A percentile compares a stretch with the other conserved stretches of the same genome.
These are phyloP conservation scores for Ogataea degrootiae DNA, from an alignment of 805 yeast species.

Conservation along the genomic window DNA sequence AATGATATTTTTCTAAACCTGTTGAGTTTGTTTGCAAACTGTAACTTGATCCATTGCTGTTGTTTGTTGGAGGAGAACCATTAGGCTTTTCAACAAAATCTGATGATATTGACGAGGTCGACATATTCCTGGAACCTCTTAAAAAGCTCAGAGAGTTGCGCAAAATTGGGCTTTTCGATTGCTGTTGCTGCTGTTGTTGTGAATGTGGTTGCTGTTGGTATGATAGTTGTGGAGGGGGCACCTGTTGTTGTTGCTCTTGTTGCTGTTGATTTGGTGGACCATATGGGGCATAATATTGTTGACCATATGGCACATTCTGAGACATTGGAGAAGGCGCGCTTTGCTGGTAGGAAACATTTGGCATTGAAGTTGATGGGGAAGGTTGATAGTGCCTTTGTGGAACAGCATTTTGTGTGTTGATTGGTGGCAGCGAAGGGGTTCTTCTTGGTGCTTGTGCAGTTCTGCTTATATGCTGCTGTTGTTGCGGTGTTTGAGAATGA, in stretches of 20 bases:
- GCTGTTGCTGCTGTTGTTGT: conserved; percentile 8
- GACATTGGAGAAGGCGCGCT: not conserved
- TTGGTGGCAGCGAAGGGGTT: conserved; percentile 20
- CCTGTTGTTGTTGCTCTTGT: conserved; percentile 3
- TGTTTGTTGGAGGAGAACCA: not conserved
- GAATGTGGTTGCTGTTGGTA: conserved; percentile 9
- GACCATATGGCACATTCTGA: not conserved
- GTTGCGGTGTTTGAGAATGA: not conserved
- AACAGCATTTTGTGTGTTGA: conserved; percentile 20
- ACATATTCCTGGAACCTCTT: conserved; percentile 25
- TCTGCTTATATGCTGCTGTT: not conserved
- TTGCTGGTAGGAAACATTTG: not conserved
- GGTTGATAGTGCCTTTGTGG: conserved; percentile 16
- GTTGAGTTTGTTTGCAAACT: conserved; percentile 2
- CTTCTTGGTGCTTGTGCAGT: conserved; percentile 3
- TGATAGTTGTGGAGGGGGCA: conserved; percentile 3
- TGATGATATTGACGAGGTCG: conserved; percentile 19
- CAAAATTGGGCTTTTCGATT: conserved; percentile 30
- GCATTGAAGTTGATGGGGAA: conserved; percentile 1
- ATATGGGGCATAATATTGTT: conserved; percentile 1
- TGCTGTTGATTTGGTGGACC: conserved; percentile 3
- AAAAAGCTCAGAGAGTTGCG: conserved; percentile 35
- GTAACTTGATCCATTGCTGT: not conserved
- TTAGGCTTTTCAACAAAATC: conserved; percentile 9
- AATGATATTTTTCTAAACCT: conserved; percentile 32